phyloP scores from a whole-genome alignment of 169 alveolate species.

The Eimeria necatrix region DNA sequence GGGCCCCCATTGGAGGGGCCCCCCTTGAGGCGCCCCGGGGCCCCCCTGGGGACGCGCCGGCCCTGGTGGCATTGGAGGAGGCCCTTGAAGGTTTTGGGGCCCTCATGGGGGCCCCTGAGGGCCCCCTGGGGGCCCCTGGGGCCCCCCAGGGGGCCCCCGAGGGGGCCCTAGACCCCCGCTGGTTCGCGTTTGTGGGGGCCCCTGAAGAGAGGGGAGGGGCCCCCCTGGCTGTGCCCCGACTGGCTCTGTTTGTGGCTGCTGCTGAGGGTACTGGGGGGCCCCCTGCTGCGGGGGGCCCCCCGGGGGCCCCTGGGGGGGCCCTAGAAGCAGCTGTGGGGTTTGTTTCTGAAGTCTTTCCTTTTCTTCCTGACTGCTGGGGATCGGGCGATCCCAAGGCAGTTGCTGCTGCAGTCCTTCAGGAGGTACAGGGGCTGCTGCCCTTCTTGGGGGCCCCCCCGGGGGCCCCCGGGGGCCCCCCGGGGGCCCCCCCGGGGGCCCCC shows the following conservation, averaged over 20 bases:
- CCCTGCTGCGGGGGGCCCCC: background rate
- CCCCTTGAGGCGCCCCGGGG: no score
- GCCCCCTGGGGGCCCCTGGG: background rate
- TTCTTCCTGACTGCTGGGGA: slow-evolving; percentile 24
- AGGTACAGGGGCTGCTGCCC: background rate
- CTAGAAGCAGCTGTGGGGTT: slow-evolving; percentile 3
- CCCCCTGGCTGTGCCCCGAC: slow-evolving; percentile 35
- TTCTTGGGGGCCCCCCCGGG: slow-evolving; percentile 39
- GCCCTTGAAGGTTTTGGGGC: background rate
- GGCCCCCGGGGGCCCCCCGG: background rate
- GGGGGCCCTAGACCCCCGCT: background rate
- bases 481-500: background rate
- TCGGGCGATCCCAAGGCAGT: background rate
- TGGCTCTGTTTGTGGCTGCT: slow-evolving; percentile 20
- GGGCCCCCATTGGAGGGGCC: no score
- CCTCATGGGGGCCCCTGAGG: no score
- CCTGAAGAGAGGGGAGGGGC: background rate
- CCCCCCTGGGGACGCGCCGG: background rate
- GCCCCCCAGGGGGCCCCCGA: background rate
- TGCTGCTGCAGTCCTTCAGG: slow-evolving; percentile 9
- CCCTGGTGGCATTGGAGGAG: background rate
- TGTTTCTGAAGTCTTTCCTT: slow-evolving; percentile 23
- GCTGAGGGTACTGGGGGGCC: background rate
- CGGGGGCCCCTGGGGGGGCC: background rate
- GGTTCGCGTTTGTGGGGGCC: background rate